Conservation (phyloP, 441 rosid species). For the Croton setiger region DNA sequence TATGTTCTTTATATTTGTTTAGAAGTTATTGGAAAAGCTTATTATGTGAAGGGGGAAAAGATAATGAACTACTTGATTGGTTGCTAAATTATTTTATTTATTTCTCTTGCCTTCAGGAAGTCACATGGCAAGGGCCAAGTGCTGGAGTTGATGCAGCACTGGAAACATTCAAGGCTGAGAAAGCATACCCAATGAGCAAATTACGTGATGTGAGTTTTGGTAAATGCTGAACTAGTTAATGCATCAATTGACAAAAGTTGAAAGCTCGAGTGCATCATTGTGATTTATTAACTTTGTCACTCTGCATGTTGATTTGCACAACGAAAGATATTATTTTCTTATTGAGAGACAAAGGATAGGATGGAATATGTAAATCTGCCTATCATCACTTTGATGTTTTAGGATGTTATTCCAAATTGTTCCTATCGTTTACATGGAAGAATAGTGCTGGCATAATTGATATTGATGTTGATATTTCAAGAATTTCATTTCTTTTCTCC, state of each 20-base stretch:
- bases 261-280: conserved; percentile 1
- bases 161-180: conserved; percentile 73
- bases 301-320: neutral
- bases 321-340: neutral
- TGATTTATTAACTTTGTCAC: conserved; percentile 1
- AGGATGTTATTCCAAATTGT: neutral
- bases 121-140: conserved; percentile 82
- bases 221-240: conserved; percentile 6
- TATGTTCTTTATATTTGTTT: conserved; percentile 29
- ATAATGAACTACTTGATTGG: neutral
- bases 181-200: conserved; percentile 76
- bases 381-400: neutral
- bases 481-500: neutral
- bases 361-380: neutral
- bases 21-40: neutral
- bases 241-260: conserved; percentile 8
- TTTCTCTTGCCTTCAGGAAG: conserved; percentile 48
- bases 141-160: conserved; percentile 92
- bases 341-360: neutral
- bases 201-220: conserved; percentile 48
- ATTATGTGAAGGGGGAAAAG: neutral
- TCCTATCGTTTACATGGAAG: neutral
- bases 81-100: conserved; percentile 4
- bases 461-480: neutral
- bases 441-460: neutral